A percentile compares a stretch with the other conserved stretches of the same genome.
phyloP scores from a whole-genome alignment of 2,329 filamentous ascomycete genomes.

The Fusarium sp. region DNA sequence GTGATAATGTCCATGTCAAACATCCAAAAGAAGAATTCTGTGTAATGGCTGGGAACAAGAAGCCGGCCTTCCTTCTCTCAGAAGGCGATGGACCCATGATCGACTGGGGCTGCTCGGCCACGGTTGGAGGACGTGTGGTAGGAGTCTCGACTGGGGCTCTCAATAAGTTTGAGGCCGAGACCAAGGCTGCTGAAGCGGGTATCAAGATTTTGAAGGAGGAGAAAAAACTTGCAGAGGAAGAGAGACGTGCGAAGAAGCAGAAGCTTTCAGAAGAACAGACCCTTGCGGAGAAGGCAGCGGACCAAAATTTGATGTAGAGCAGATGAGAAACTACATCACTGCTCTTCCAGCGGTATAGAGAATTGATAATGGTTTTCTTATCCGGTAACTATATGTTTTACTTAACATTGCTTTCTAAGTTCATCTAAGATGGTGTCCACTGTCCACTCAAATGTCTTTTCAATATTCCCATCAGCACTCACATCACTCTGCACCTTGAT shows the following conservation, averaged over 20 bases:
- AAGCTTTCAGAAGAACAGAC: not conserved
- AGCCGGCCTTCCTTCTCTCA: slow-evolving; percentile 64
- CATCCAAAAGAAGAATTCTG: slow-evolving; percentile 79
- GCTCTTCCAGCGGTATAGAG: not conserved
- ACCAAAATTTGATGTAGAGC: not conserved
- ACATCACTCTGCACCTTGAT: slow-evolving; percentile 63
- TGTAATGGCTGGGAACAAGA: slow-evolving; percentile 62
- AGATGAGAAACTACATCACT: not conserved
- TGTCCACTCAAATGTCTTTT: slow-evolving; percentile 73
- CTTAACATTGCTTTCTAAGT: slow-evolving; percentile 50
- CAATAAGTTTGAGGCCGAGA: slow-evolving; percentile 64
- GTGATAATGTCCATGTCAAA: slow-evolving; percentile 65
- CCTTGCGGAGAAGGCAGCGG: not conserved
- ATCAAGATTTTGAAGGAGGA: slow-evolving; percentile 52
- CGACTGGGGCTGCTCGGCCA: slow-evolving; percentile 59
- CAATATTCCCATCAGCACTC: slow-evolving; percentile 68
- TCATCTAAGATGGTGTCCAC: slow-evolving; percentile 69
- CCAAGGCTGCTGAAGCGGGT: slow-evolving; percentile 66
- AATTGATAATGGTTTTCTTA: not conserved
- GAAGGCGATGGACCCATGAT: slow-evolving; percentile 31
- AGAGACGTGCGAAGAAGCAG: not conserved
- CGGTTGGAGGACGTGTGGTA: slow-evolving; percentile 61
- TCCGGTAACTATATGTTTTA: not conserved
- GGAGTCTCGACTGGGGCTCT: slow-evolving; percentile 60
- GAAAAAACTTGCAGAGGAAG: not conserved